Evolutionary conservation across 78 protist species (phyloP).

Genomic region (Dictyostelium firmibasis): DNA sequence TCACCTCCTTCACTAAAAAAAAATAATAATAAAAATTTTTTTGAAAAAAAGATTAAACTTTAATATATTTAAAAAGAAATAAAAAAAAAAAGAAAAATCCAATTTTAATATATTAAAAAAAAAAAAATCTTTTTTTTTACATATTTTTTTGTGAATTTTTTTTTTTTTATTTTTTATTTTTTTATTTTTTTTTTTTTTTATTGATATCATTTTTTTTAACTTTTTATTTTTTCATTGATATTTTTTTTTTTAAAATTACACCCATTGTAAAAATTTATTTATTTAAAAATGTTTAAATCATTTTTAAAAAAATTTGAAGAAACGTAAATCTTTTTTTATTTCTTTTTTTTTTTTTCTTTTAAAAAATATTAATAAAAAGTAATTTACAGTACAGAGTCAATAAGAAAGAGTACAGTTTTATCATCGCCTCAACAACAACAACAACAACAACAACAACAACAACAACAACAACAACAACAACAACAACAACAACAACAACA

Average conservation of each 20-base stretch:
- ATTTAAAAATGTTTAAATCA: constrained; percentile 49
- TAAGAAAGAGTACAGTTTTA: constrained; percentile 6
- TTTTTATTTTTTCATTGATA: neutral
- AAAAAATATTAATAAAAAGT: neutral
- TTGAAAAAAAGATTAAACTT: neutral
- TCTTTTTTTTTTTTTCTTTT: neutral
- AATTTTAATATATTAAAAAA: too few species aligned
- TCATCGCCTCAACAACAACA: neutral
- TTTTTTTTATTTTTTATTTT: neutral
- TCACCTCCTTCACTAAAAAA: too few species aligned
- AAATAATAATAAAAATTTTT: neutral
- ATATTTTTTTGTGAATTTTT: neutral
- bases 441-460: neutral
- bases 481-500: neutral
- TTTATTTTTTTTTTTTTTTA: neutral
- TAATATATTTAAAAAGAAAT: too few species aligned
- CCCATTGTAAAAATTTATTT: neutral
- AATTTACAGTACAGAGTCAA: constrained; percentile 29
- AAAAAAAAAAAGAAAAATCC: too few species aligned
- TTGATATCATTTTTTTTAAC: neutral
- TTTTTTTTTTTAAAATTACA: neutral
- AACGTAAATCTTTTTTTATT: neutral
- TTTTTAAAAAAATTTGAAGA: constrained; percentile 67
- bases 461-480: neutral
- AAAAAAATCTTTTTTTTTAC: neutral